Evolutionary conservation across 257 asterid species (phyloP), one percentile per base, ranked within the genome.

Genomic region (Osmanthus fragrans): DNA sequence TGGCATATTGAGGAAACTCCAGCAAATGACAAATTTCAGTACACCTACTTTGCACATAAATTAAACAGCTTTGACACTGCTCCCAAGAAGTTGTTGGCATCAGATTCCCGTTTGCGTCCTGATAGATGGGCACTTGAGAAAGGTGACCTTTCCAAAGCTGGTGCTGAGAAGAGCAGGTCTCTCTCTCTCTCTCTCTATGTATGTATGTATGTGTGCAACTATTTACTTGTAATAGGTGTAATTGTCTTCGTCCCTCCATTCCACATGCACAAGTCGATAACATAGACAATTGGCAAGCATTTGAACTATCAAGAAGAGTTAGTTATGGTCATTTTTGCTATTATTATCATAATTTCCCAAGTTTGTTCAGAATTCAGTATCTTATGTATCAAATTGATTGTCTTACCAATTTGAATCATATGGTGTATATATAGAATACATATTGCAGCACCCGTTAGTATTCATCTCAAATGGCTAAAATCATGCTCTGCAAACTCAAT

Each of bases 71-170:
- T 93, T 71, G 94, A 88, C 78, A 92, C 98, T 70, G 98, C 96
- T 63, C 97, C 99, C 27, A 89, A 88, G 92, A 93, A 93, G 86
- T 73, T 96, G 84, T 81, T 96, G 81, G 80, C 96, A 49, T 93
- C 98, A 25, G 99, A 96, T 90, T 96, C 99, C 76, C 97, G 99
- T 70, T 82, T 96, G 79, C 98, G 99, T 58, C 98, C 98, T 72
- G 98, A 93, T 85, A 88, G 99, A 84, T 90, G 78, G 81, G 98
- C 98, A 72, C 98, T 96, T 81, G 99, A 96, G 92, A 89, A 90
- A 82, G 98, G 98, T 68, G 99, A 96, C 83, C 80, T 93, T 32
- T 80, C 97, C 73, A 96, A 89, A 86, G 96, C 98, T 79, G 97
- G 99, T 70, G 71, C 94, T 42, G 94, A 88, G 76, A 96, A 96